Base-by-base conservation (phyloP, 164 flowering plant genomes). In the Aristolochia californica region DNA sequence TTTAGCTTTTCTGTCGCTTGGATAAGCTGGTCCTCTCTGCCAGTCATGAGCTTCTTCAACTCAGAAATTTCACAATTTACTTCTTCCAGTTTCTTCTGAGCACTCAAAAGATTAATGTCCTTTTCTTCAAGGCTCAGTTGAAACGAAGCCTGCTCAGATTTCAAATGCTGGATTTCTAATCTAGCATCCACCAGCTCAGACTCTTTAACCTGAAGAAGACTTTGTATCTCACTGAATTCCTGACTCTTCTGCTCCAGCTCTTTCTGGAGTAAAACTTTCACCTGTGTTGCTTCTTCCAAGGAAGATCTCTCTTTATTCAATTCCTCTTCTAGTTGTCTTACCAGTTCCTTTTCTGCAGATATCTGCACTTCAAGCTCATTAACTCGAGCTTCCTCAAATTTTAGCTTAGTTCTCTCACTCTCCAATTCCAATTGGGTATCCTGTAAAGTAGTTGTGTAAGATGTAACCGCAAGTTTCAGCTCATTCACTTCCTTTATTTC, bases 101-200 rank as follows among this genome's bases (percentile, higher is more conserved):
- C 84, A 66, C 67, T 60, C 4, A 50, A 43, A 26, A 88, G 80
- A 68, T 80, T 88, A 28, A 58, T 21, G 68, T 86, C 88, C 72
- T 78, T 88, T 53, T 80, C 96, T 57, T 80, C 76, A 69, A 88
- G 68, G 14, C 75, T 38, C 50, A 70, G 75, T 66, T 76, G 71
- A 59, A 76, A 74, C 50, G 87, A 72, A 48, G 75, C 68, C 58
- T 66, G 80, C 45, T 76, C 72, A 23, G 93, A 81, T 63, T 77
- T 78, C 65, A 88, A 72, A 55, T 76, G 84, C 74, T 91, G 88
- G 62, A 91, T 83, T 70, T 86, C 85, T 50, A 86, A 70, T 70
- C 79, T 86, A 54, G 91, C 84, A 48, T 84, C 89, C 53, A 75
- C 89, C 43, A 84, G 52, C 52, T 81, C 88, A 8, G 79, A 65